Evolutionary conservation across 441 rosid species (phyloP).

Genomic region (Gossypium trilobum): DNA sequence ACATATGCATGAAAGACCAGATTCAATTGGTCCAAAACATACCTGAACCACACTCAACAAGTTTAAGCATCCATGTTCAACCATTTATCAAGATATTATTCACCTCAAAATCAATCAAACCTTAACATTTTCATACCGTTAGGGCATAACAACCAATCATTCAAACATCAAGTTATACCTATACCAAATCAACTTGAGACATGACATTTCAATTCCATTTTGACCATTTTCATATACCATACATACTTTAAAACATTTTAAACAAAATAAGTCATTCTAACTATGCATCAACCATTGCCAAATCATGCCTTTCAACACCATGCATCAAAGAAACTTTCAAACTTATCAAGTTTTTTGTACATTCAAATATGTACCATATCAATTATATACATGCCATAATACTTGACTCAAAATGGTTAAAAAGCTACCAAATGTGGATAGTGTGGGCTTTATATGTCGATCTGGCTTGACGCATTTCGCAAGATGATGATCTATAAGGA

Average conservation of each 20-base stretch:
- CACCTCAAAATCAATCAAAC: background rate
- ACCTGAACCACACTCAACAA: background rate
- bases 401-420: background rate
- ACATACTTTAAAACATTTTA: background rate
- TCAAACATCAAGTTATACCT: background rate
- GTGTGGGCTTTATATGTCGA: background rate
- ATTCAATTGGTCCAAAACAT: background rate
- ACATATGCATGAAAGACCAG: background rate
- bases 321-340: background rate
- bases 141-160: background rate
- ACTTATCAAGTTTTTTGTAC: background rate
- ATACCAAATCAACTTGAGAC: background rate
- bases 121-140: background rate
- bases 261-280: background rate
- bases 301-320: background rate
- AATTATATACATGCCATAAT: background rate
- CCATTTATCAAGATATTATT: background rate
- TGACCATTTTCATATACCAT: background rate
- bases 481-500: background rate
- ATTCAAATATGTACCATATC: background rate
- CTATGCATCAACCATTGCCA: background rate
- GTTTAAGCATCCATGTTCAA: background rate
- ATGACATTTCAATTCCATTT: background rate
- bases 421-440: background rate
- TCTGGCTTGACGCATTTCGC: background rate